Percentiles rank a stretch among this genome's conserved stretches.
phyloP scores from a whole-genome alignment of 768 basidiomycete species.

The Baorangia bicolor region DNA sequence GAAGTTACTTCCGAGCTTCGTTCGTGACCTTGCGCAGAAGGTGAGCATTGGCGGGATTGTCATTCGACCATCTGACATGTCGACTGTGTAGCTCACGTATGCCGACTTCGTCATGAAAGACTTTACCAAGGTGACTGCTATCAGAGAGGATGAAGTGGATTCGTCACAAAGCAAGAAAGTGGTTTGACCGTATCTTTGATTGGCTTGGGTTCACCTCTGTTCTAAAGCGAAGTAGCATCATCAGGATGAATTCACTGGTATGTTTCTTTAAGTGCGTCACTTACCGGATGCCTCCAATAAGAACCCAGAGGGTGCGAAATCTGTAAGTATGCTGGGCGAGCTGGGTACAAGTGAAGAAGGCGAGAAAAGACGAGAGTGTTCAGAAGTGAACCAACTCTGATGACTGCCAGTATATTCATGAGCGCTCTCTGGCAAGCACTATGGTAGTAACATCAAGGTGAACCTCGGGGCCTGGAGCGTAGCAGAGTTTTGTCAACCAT shows the following conservation, averaged over 20 bases:
- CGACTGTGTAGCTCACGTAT: constrained; percentile 49
- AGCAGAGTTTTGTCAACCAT: background rate
- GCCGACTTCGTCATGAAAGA: constrained; percentile 72
- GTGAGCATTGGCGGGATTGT: constrained; percentile 37
- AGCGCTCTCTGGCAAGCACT: background rate
- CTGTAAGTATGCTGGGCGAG: background rate
- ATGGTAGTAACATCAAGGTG: background rate
- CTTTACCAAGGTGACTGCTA: constrained; percentile 64
- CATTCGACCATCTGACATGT: constrained; percentile 7
- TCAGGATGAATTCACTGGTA: background rate
- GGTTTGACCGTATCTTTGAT: constrained; percentile 2
- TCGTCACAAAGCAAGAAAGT: constrained; percentile 9
- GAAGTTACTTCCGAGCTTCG: constrained; percentile 63
- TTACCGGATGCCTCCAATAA: background rate
- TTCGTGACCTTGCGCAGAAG: constrained; percentile 75
- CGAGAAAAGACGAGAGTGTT: background rate
- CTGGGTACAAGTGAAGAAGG: background rate
- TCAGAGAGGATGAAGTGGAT: constrained; percentile 53
- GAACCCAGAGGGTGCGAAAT: background rate
- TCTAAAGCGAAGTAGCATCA: background rate
- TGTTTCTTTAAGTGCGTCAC: background rate
- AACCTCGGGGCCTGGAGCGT: background rate
- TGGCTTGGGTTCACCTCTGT: background rate
- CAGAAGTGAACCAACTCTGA: background rate
- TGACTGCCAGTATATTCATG: background rate